A percentile compares a stretch with the other conserved stretches of the same genome.
phyloP scores from a whole-genome alignment of 768 basidiomycete species.

The Neoboletus magnificus region DNA sequence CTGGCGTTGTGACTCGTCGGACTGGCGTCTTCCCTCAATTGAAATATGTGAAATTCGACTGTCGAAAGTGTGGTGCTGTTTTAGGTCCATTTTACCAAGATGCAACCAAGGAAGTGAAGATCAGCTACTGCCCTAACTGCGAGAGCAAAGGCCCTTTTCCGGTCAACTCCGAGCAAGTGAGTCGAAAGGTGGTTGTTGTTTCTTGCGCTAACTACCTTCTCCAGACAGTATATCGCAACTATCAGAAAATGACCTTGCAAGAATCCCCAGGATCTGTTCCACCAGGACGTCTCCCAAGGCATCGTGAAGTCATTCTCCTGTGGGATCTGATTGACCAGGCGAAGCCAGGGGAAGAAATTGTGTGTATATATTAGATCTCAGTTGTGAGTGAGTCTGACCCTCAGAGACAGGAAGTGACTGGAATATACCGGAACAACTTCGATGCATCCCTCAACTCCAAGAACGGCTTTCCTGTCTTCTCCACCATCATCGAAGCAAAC shows the following conservation, averaged over 20 bases:
- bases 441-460: constrained; percentile 97
- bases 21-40: constrained; percentile 98
- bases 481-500: constrained; percentile 96
- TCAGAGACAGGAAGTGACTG: constrained; percentile 81
- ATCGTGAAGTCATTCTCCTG: constrained; percentile 92
- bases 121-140: constrained; percentile 93
- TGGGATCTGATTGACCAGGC: constrained; percentile 99
- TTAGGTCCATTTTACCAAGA: constrained; percentile 99
- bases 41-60: constrained; percentile 99
- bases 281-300: constrained; percentile 93
- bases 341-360: constrained; percentile 98
- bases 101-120: constrained; percentile 87
- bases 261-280: constrained; percentile 98
- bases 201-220: not conserved
- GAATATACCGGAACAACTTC: constrained; percentile 98
- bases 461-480: constrained; percentile 99
- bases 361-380: constrained; percentile 38
- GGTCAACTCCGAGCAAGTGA: constrained; percentile 93
- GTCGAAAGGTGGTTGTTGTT: constrained; percentile 12
- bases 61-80: constrained; percentile 89
- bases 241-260: constrained; percentile 98
- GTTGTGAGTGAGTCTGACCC: constrained; percentile 6
- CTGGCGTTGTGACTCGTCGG: constrained; percentile 92
- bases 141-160: constrained; percentile 93
- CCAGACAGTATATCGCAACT: constrained; percentile 96